Conservation (phyloP, 2,329 filamentous ascomycete species). For the Escovopsis sp. region DNA sequence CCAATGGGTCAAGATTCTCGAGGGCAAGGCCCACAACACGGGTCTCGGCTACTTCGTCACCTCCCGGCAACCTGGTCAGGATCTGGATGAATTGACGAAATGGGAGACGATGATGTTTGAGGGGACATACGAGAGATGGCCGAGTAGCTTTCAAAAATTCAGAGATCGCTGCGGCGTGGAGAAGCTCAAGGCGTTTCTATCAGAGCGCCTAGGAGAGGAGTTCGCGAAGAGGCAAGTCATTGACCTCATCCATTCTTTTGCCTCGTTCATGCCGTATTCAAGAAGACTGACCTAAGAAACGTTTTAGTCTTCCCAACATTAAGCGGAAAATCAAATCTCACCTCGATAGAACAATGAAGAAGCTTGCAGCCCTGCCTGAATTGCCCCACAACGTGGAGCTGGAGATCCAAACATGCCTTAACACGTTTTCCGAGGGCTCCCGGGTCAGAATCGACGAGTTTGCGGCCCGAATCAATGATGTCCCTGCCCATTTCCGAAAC, state of each 20-base stretch:
- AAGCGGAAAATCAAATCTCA: constrained; percentile 34
- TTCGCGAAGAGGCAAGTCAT: constrained; percentile 32
- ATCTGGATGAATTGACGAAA: constrained; percentile 33
- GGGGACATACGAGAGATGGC: constrained; percentile 28
- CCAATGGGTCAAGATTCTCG: constrained; percentile 50
- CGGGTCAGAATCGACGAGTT: constrained; percentile 37
- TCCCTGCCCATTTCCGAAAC: constrained; percentile 36
- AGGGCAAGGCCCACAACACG: constrained; percentile 43
- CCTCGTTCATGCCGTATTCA: neutral
- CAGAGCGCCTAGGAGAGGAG: constrained; percentile 34
- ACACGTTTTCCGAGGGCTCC: constrained; percentile 36
- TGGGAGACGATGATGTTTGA: constrained; percentile 40
- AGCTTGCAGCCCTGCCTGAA: constrained; percentile 47
- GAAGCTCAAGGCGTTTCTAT: constrained; percentile 35
- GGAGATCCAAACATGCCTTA: constrained; percentile 44
- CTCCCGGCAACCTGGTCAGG: constrained; percentile 44
- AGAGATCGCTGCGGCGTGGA: constrained; percentile 36
- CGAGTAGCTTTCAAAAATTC: constrained; percentile 30
- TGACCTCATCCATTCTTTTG: no score
- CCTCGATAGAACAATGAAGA: constrained; percentile 33
- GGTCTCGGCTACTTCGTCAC: constrained; percentile 70
- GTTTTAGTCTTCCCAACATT: constrained; percentile 33
- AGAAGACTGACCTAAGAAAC: neutral
- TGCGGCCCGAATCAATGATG: constrained; percentile 25
- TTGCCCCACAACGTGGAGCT: constrained; percentile 53